Percentiles rank a stretch among this genome's conserved stretches.
phyloP scores from a whole-genome alignment of 1,139 yeast species.

The Scheffersomyces illinoinensis region DNA sequence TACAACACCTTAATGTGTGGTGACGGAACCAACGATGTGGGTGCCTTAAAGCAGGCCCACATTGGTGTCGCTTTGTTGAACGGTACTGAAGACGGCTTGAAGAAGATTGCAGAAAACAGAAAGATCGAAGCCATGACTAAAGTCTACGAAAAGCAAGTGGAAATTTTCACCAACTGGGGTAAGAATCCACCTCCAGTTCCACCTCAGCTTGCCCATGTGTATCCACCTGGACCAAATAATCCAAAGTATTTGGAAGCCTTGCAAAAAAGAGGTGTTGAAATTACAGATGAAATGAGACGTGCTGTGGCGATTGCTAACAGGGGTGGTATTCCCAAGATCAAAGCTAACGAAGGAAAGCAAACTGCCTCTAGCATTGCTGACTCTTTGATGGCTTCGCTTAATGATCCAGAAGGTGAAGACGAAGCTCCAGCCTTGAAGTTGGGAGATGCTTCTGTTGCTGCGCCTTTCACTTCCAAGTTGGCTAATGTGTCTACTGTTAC shows the following conservation, averaged over 20 bases:
- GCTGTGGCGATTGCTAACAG: conserved; percentile 55
- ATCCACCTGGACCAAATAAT: conserved; percentile 93
- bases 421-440: conserved; percentile 92
- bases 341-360: conserved; percentile 34
- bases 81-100: conserved; percentile 94
- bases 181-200: conserved; percentile 90
- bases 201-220: conserved; percentile 81
- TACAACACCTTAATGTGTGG: conserved; percentile 98
- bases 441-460: conserved; percentile 99
- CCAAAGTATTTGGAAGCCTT: conserved; percentile 87
- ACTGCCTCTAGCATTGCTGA: conserved; percentile 63
- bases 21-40: conserved; percentile 99
- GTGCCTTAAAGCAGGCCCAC: conserved; percentile 98
- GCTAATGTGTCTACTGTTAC: conserved; percentile 92
- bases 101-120: conserved; percentile 82
- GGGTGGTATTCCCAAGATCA: conserved; percentile 31
- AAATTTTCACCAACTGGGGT: conserved; percentile 76
- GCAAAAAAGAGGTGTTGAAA: conserved; percentile 76
- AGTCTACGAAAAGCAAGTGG: conserved; percentile 83
- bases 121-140: conserved; percentile 63
- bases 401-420: conserved; percentile 69
- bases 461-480: conserved; percentile 95
- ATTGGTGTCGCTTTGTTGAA: conserved; percentile 95
- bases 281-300: conserved; percentile 65
- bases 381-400: conserved; percentile 66